Base-by-base conservation (phyloP, 805 yeast genomes). In the Yamadazyma tumulicola region DNA sequence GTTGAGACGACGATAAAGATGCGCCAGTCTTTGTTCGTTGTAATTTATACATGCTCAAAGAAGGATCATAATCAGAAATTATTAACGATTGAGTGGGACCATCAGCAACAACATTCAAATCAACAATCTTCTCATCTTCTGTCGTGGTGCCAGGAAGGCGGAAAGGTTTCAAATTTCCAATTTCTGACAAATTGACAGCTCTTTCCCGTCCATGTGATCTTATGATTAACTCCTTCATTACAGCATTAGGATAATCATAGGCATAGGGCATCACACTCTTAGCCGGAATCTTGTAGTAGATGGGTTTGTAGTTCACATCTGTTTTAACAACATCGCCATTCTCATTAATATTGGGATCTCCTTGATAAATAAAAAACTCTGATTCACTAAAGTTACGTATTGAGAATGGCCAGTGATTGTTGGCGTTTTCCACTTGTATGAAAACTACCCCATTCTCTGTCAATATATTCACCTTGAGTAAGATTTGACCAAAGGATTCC, bases 221-320 rank as follows among this genome's bases (percentile, higher is more conserved):
- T 21, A 93, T 57, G 3, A 87, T 71, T 20, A 93, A 60, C 51
- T 89, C 96, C 55, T 88, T 89, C 29, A 81, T 74, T 7, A 75
- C 64, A 0, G 96, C 97, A 34, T 94, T 87, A 1, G 98, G 98
- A 59, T 75, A 93, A 55, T 93, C 98, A 89, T 96, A 93, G 0
- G 98, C 86, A 56, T 93, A 93, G 0, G 97, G 96, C 97, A 93
- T 93, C 2, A 87, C 95, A 59, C 96, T 85, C 50, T 77, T 78
- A 1, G 95, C 79, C 0, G 97, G 97, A 9, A 94, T 71, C 29
- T 77, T 74, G 55, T 91, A 93, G 49, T 72, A 78, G 8, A 87
- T 70, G 0, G 97, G 96, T 42, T 77, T 79, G 59, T 82, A 89
- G 9, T 73, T 71, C 3, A 69, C 65, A 31, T 73, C 79, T 1